Percentiles rank a stretch among this genome's conserved stretches.
Conservation (phyloP, 108 stramenopile genomes). For the Pseudonitzschia delicatissima region DNA sequence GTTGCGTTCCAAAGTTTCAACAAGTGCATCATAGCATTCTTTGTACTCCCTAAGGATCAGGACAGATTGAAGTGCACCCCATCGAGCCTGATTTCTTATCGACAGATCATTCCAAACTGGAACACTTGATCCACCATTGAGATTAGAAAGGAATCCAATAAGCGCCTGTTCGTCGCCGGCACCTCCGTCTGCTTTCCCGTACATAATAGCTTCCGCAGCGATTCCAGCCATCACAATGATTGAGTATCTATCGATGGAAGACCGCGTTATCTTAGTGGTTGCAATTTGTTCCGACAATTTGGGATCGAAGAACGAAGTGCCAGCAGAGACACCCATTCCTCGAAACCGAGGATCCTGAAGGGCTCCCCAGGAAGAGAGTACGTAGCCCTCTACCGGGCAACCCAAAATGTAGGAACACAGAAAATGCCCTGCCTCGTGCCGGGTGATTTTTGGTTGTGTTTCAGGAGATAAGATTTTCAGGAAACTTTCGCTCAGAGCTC, state of each 20-base stretch:
- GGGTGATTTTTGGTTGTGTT: conserved; percentile 65
- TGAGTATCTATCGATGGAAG: conserved; percentile 85
- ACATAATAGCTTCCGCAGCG: conserved; percentile 88
- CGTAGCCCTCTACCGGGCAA: conserved; percentile 90
- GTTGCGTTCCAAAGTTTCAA: conserved; percentile 75
- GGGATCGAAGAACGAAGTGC: conserved; percentile 89
- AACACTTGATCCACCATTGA: conserved; percentile 23
- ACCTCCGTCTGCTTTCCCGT: conserved; percentile 86
- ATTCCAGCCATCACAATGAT: conserved; percentile 95
- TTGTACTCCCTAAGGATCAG: conserved; percentile 75
- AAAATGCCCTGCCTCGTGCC: conserved; percentile 95
- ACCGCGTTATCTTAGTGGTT: conserved; percentile 53
- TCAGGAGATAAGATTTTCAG: conserved; percentile 53
- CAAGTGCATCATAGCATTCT: conserved; percentile 79
- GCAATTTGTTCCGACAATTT: conserved; percentile 68
- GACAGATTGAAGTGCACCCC: conserved; percentile 79
- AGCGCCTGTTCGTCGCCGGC: conserved; percentile 89
- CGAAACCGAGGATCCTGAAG: conserved; percentile 76
- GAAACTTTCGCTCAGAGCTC: conserved; percentile 74
- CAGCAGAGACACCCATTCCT: conserved; percentile 65
- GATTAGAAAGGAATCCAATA: conserved; percentile 42
- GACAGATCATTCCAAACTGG: conserved; percentile 53
- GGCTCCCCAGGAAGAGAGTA: conserved; percentile 79
- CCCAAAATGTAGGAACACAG: conserved; percentile 91
- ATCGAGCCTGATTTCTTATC: conserved; percentile 85